phyloP scores from a whole-genome alignment of 164 flowering plant species.

The Tinospora cordifolia region DNA sequence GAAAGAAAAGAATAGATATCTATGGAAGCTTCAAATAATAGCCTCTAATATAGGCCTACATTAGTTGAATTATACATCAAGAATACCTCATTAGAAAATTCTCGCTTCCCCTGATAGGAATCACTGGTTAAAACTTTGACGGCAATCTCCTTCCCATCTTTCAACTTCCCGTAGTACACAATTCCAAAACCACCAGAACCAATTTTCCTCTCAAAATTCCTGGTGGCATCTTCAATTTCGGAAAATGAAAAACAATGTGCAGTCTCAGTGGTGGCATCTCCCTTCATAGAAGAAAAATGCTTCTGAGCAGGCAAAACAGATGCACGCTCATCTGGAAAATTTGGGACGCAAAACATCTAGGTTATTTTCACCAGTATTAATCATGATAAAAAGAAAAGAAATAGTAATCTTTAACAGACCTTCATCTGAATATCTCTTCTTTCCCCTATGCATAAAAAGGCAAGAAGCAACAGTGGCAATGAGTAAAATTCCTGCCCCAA shows the following conservation, averaged over 20 bases:
- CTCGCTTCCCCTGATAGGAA: slow-evolving; percentile 87
- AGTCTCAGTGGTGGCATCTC: slow-evolving; percentile 50
- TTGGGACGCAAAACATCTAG: background rate
- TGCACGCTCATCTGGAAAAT: slow-evolving; percentile 30
- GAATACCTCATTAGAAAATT: slow-evolving; percentile 83
- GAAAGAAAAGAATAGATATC: background rate
- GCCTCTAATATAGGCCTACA: background rate
- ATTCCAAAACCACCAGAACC: slow-evolving; percentile 97
- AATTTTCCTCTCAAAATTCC: slow-evolving; percentile 66
- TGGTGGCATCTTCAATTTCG: slow-evolving; percentile 80
- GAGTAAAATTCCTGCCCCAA: slow-evolving; percentile 60
- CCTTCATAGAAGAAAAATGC: slow-evolving; percentile 34
- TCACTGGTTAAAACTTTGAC: slow-evolving; percentile 79
- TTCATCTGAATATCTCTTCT: slow-evolving; percentile 32
- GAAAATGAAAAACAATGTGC: slow-evolving; percentile 69
- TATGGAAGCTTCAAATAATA: background rate
- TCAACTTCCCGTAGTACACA: slow-evolving; percentile 82
- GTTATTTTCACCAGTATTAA: background rate
- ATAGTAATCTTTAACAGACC: slow-evolving; percentile 27
- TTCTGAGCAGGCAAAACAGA: slow-evolving; percentile 36
- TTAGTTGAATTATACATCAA: background rate
- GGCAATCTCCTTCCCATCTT: slow-evolving; percentile 88
- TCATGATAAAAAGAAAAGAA: background rate
- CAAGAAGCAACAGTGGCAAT: slow-evolving; percentile 47
- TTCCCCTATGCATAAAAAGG: slow-evolving; percentile 37